Percentiles rank a stretch among this genome's conserved stretches.
Conservation (phyloP, 768 basidiomycete genomes). For the Agaricus subrufescens region DNA sequence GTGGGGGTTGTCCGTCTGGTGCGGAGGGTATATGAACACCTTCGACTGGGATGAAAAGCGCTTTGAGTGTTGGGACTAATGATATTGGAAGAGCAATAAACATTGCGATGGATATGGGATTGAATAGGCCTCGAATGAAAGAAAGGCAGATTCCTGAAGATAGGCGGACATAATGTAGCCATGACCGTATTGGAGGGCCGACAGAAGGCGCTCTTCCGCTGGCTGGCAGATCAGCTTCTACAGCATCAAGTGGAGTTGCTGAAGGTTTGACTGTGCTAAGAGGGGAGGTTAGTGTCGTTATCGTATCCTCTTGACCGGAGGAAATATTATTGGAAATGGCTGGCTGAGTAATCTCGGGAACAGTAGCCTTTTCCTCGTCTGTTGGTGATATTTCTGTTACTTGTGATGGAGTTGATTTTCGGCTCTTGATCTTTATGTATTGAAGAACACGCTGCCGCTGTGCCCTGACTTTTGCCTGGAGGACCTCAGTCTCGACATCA, state of each 20-base stretch:
- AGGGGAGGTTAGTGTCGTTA: conserved; percentile 12
- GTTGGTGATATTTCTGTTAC: neutral
- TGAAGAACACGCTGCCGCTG: conserved; percentile 26
- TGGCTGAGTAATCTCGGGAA: neutral
- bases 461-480: conserved; percentile 37
- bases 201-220: neutral
- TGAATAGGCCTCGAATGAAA: conserved; percentile 34
- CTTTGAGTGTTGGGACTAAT: conserved; percentile 53
- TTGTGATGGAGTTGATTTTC: neutral
- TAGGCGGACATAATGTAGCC: neutral
- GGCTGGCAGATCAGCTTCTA: neutral
- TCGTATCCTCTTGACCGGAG: conserved; percentile 19
- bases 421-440: neutral
- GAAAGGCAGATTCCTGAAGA: conserved; percentile 1
- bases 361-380: neutral
- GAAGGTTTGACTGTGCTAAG: neutral
- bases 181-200: neutral
- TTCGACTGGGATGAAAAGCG: conserved; percentile 48
- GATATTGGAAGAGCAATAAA: conserved; percentile 51
- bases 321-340: conserved; percentile 14
- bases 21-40: conserved; percentile 41
- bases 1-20: conserved; percentile 65
- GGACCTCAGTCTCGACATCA: conserved; percentile 54
- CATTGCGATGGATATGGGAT: conserved; percentile 50
- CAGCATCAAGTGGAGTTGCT: neutral